Base-by-base conservation (phyloP, 2,329 filamentous ascomycete genomes). In the Aspergillus cejpii region DNA sequence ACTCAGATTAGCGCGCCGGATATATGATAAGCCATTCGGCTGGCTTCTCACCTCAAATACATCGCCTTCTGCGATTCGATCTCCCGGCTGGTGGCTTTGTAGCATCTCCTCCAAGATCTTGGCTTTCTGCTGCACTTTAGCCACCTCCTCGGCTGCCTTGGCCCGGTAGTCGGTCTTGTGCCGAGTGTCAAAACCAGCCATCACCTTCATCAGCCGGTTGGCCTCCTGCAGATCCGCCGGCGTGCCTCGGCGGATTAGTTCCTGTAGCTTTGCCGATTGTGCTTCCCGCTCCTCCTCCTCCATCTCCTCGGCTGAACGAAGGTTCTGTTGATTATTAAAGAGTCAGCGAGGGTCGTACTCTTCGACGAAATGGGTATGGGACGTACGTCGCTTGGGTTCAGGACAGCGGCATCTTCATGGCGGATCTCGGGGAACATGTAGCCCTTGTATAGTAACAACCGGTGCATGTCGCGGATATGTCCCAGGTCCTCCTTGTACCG, bases 291-390 rank as follows among this genome's bases (percentile, higher is more conserved):
- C 92, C 68, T 98, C 92, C 60, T 94, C 88, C 63, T 98, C 92
- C 90, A 98, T 97, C 64, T 98, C 92, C 61, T 98, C 92, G 19
- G 87, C 89, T 0, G 91, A 97, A 70, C 94, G 89, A 36, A 98
- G 78, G 60, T 92, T 95, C 88, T 94, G 17, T 34, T 20, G 10
- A 63, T 7, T 40, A 19, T 17, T 24, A 23, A 56, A 71, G 52
- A 70, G 61, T 45, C 45, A 47, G 28, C 23, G 6, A 10, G 6
- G 14, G 5, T 44, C 8, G 12, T 15, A 10, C 17, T n/a, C n/a
- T n/a, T n/a, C n/a, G n/a, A n/a, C n/a, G 10, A 23, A 39, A 23
- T 21, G 24, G 47, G n/a, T 14, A 10, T n/a, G 8, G 26, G 37
- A 78, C 85, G 70, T 79, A 94, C 88, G 74, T 97, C 92, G 64